Percentiles rank a stretch among this genome's conserved stretches.
Conservation (phyloP, 139 green algal species). For the Chlamydomonas sphaeroides region DNA sequence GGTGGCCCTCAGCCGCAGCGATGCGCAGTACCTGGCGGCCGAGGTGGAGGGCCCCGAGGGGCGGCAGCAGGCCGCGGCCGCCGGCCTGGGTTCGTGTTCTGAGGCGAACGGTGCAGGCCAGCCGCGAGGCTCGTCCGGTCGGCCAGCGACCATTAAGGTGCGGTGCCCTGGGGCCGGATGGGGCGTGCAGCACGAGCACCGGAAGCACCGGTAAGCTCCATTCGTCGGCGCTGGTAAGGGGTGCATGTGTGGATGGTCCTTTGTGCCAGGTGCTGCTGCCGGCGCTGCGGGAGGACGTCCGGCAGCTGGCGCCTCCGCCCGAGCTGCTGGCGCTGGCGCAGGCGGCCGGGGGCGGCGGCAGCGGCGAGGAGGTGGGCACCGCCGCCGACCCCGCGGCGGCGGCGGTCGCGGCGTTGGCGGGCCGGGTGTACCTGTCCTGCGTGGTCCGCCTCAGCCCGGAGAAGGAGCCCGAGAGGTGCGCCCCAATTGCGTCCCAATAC, state of each 20-base stretch:
- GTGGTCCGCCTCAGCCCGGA: conserved; percentile 81
- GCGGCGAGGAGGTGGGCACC: neutral
- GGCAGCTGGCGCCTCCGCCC: neutral
- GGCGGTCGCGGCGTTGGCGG: neutral
- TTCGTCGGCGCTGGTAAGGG: no score
- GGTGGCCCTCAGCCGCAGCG: conserved; percentile 62
- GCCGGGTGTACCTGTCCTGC: conserved; percentile 69
- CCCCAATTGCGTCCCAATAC: no score
- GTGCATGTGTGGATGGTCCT: no score
- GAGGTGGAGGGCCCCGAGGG: neutral
- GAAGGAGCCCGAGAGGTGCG: conserved; percentile 78
- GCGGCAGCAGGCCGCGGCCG: neutral
- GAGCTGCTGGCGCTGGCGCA: neutral
- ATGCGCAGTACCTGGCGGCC: conserved; percentile 58
- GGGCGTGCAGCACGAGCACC: no score
- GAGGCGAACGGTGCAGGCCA: no score
- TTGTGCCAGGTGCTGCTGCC: conserved; percentile 79
- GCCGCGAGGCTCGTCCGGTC: no score
- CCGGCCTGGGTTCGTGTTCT: no score
- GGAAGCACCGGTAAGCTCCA: no score
- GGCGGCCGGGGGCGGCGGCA: no score
- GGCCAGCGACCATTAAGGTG: no score
- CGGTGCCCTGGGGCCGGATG: no score
- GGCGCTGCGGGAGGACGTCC: conserved; percentile 68
- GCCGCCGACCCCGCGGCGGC: neutral